Conservation (phyloP, 2,329 filamentous ascomycete genomes). For the Aureobasidium sp. region DNA sequence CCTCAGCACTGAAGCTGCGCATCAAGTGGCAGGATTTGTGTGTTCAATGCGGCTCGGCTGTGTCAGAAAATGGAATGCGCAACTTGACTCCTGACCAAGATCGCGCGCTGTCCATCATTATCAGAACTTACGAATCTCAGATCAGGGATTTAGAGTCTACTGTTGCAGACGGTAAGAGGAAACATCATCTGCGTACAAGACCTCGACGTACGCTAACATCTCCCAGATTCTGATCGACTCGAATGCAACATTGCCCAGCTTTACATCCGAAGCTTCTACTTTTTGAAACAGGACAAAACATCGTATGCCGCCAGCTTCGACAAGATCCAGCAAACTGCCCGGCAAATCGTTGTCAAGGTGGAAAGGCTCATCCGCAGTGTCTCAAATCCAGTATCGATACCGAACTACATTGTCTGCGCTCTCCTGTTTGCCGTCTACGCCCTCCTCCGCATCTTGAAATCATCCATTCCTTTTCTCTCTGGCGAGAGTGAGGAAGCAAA, state of each 20-base stretch:
- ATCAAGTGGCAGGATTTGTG: constrained; percentile 2
- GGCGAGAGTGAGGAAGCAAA: background rate
- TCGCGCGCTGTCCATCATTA: constrained; percentile 1
- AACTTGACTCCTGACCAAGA: background rate
- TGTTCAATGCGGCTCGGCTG: background rate
- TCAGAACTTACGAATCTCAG: background rate
- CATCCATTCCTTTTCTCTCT: background rate
- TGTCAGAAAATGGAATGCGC: constrained; percentile 6
- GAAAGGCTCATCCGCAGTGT: background rate
- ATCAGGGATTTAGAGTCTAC: background rate
- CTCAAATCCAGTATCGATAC: background rate
- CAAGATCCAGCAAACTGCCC: background rate
- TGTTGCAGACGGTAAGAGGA: background rate
- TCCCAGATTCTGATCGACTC: background rate
- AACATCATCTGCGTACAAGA: no score
- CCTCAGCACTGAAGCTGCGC: background rate
- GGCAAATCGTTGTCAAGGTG: background rate
- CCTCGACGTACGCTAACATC: background rate
- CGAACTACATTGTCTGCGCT: background rate
- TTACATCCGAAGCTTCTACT: constrained; percentile 6
- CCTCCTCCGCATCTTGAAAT: background rate
- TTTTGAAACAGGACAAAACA: background rate
- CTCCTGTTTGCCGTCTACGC: background rate
- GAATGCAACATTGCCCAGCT: background rate
- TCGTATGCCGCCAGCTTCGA: background rate